Evolutionary conservation across 2,329 filamentous ascomycete species (phyloP).

Genomic region (Karstenula rhodostoma): DNA sequence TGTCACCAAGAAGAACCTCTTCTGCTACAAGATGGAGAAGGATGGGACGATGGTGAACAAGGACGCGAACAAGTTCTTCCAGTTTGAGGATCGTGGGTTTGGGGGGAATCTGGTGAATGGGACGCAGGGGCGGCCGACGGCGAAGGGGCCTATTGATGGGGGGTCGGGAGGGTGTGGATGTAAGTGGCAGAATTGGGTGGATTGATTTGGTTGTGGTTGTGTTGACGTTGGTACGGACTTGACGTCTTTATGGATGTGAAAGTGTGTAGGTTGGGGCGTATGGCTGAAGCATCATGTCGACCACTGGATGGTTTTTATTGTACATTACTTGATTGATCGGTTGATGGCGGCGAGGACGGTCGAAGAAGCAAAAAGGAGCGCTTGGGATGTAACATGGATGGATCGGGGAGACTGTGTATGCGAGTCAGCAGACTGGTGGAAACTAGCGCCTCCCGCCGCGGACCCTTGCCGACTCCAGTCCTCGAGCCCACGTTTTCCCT

Average conservation of each 20-base stretch:
- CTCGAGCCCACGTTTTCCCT: slow-evolving; percentile 21
- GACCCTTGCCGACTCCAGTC: slow-evolving; percentile 19
- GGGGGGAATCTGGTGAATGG: slow-evolving; percentile 62
- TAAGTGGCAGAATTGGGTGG: slow-evolving; percentile 64
- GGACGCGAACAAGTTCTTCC: slow-evolving; percentile 53
- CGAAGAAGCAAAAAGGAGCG: too few relatives aligned
- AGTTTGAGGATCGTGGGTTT: slow-evolving; percentile 61
- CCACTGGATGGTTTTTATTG: background rate
- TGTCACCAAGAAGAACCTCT: slow-evolving; percentile 63
- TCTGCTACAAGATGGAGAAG: slow-evolving; percentile 66
- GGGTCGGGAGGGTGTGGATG: slow-evolving; percentile 68
- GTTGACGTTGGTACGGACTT: background rate
- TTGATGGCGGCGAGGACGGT: too few relatives aligned
- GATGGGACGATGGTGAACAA: slow-evolving; percentile 53
- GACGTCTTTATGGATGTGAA: too few relatives aligned
- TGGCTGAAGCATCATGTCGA: background rate
- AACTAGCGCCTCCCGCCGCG: background rate
- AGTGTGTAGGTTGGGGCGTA: background rate
- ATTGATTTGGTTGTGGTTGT: slow-evolving; percentile 8
- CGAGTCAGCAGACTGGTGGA: background rate
- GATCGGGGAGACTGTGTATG: background rate
- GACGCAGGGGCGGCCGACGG: slow-evolving; percentile 53
- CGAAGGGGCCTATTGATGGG: slow-evolving; percentile 62
- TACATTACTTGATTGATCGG: background rate
- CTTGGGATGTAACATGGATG: background rate